Evolutionary conservation across 73 alveolate genomes (phyloP).

Genomic region (Stentor coeruleus): DNA sequence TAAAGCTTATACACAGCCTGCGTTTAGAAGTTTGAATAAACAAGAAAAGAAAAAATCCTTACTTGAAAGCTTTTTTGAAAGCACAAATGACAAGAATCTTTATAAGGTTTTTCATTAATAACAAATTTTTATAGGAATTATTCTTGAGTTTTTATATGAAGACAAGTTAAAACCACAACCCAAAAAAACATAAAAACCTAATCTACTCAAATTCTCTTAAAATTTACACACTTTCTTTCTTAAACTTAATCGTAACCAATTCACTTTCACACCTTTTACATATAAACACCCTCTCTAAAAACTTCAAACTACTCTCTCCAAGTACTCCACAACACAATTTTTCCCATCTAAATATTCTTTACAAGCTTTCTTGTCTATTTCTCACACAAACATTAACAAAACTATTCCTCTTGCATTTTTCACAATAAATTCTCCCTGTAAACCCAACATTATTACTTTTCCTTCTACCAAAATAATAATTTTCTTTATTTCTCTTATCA

Average conservation of each 20-base stretch:
- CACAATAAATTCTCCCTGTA: neutral
- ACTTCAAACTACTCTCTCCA: neutral
- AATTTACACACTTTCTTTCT: neutral
- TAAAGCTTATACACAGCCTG: neutral
- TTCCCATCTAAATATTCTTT: neutral
- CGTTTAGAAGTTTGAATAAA: neutral
- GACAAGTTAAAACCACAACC: too few relatives aligned
- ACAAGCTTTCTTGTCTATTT: neutral
- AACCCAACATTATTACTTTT: too few relatives aligned
- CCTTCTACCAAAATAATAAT: neutral
- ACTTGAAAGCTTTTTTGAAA: slow-evolving; percentile 14
- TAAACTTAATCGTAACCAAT: neutral
- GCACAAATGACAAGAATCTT: neutral
- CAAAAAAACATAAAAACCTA: too few relatives aligned
- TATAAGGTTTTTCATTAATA: slow-evolving; percentile 9
- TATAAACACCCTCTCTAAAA: neutral
- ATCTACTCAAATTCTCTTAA: too few relatives aligned
- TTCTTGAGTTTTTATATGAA: too few relatives aligned
- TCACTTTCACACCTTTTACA: neutral
- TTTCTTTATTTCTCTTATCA: neutral
- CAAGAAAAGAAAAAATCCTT: slow-evolving; percentile 17
- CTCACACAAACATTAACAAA: neutral
- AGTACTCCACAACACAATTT: neutral
- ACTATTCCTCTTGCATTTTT: neutral
- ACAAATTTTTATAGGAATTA: too few relatives aligned